phyloP scores from a whole-genome alignment of 768 basidiomycete genomes.

The Pleurotus tuber-regium region DNA sequence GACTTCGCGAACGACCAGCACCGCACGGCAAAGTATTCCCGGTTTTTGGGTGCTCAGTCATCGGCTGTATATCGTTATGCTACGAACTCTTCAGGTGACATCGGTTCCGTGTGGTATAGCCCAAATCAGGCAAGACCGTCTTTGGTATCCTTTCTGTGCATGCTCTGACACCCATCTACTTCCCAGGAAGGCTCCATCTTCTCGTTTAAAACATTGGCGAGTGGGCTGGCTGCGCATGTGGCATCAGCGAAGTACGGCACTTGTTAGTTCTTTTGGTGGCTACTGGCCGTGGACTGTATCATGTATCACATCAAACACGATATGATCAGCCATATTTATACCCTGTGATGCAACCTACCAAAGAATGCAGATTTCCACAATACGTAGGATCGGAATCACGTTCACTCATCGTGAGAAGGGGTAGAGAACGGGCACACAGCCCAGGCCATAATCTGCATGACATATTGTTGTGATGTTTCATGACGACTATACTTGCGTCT shows the following conservation, averaged over 20 bases:
- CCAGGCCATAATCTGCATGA: too few species aligned
- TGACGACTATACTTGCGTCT: too few species aligned
- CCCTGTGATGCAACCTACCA: too few species aligned
- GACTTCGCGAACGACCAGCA: constrained; percentile 41
- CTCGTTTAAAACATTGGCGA: constrained; percentile 41
- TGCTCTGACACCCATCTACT: background rate
- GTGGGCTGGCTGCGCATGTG: constrained; percentile 41
- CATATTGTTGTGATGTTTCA: too few species aligned
- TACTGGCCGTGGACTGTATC: too few species aligned
- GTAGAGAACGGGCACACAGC: too few species aligned
- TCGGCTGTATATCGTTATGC: constrained; percentile 43
- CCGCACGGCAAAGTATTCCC: constrained; percentile 40
- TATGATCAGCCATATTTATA: too few species aligned
- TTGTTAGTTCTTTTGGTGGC: constrained; percentile 25
- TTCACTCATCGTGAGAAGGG: constrained; percentile 1
- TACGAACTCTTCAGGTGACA: constrained; percentile 33
- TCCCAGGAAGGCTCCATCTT: constrained; percentile 38
- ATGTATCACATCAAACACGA: too few species aligned
- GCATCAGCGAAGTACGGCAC: constrained; percentile 43
- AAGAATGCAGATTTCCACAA: too few species aligned
- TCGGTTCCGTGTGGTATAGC: constrained; percentile 47
- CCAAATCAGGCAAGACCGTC: constrained; percentile 30
- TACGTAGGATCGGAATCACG: too few species aligned
- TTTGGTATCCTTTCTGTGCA: background rate
- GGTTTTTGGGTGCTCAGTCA: constrained; percentile 37